Evolutionary conservation across 495 filamentous ascomycete genomes (phyloP).

Genomic region (Penicillium arizonense): DNA sequence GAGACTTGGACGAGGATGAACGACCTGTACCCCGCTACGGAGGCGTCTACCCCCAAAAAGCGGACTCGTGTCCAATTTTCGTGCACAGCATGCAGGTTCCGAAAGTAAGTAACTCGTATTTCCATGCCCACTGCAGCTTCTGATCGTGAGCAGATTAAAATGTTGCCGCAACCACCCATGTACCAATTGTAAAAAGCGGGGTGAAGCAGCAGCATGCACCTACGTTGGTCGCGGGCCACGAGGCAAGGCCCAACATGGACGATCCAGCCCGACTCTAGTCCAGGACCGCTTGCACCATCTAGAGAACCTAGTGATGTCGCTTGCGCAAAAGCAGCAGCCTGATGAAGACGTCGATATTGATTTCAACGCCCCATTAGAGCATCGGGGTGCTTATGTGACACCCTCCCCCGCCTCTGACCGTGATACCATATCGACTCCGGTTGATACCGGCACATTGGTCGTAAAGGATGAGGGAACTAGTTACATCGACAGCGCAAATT

Average conservation of each 20-base stretch:
- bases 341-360: conserved; percentile 7
- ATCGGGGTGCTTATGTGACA: conserved; percentile 13
- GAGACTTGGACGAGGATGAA: background rate
- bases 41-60: conserved; percentile 32
- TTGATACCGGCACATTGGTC: conserved; percentile 62
- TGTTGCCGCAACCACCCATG: conserved; percentile 52
- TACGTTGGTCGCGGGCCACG: conserved; percentile 40
- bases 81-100: conserved; percentile 50
- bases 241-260: conserved; percentile 30
- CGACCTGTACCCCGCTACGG: conserved; percentile 12
- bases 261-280: conserved; percentile 36
- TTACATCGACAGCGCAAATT: conserved; percentile 50
- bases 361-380: conserved; percentile 7
- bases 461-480: conserved; percentile 50
- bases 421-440: conserved; percentile 44
- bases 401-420: conserved; percentile 64
- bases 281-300: conserved; percentile 52
- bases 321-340: conserved; percentile 38
- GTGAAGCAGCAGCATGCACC: conserved; percentile 40
- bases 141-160: conserved; percentile 40
- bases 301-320: conserved; percentile 49
- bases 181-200: conserved; percentile 48
- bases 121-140: background rate
- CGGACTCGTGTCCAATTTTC: conserved; percentile 53
- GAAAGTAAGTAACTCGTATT: conserved; percentile 40